Evolutionary conservation across 768 basidiomycete genomes (phyloP), one percentile per base, ranked within the genome.

Genomic region (Mycena floridula): DNA sequence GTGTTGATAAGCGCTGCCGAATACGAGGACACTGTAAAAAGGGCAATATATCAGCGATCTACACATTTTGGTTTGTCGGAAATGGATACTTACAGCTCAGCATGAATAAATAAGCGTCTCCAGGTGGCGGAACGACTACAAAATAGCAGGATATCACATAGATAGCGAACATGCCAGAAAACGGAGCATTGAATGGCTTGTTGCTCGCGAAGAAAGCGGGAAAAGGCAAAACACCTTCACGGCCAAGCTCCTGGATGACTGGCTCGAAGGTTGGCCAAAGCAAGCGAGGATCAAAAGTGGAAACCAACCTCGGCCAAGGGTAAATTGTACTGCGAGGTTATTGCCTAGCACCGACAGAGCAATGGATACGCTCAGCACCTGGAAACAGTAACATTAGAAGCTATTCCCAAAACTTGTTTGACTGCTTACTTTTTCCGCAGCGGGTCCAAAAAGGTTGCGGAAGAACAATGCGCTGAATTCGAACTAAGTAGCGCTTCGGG

Each of bases 211-310:
- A 85, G 56, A 85, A 74, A 1, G 69, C 67, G 0, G 88, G 76
- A 50, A 63, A 79, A 0, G 85, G 85, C 6, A 87, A 64, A 20
- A 85, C 66, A 1, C 82, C 85, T 53, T 86, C 84, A 11, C 83
- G 70, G 0, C 84, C 85, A 3, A 86, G 67, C 57, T 85, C 85
- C 55, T 87, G 85, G 7, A 85, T 73, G 9, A 85, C 83, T 85
- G 51, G 5, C 13, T 35, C 3, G 32, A 18, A 35, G 3, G 32
- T 21, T 11, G 24, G 18, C 21, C 13, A 22, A 25, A 43, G 24
- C 2, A 12, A 11, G 35, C 30, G 8, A 7, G 21, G 46, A 15
- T 3, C 18, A 28, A 5, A 1, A 21, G 3, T 45, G 60, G 3
- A 51, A 13, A 35, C 32, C n/a, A n/a, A 82, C 83, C 76, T 70